These are phyloP conservation scores for Scheffersomyces coipomensis DNA, from an alignment of 805 yeast species.

Conservation along the genomic window DNA sequence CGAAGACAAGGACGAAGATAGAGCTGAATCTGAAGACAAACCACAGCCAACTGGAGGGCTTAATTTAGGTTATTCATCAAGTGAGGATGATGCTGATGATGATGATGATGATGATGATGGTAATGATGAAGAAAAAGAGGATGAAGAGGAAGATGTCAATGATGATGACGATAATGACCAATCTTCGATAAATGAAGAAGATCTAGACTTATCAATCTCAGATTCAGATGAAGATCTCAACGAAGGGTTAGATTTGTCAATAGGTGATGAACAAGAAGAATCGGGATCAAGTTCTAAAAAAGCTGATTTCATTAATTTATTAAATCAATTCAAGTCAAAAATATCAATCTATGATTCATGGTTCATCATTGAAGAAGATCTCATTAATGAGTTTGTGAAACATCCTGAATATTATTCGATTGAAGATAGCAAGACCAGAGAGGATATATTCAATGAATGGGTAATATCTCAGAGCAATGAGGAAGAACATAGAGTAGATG, in stretches of 20 bases:
- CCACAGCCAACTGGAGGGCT: slow-evolving; percentile 7
- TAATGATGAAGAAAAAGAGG: slow-evolving; percentile 6
- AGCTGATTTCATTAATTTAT: slow-evolving; percentile 20
- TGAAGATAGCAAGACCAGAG: slow-evolving; percentile 14
- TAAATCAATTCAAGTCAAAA: slow-evolving; percentile 19
- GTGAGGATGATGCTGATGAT: slow-evolving; percentile 18
- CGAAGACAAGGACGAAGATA: slow-evolving; percentile 4
- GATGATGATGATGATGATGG: slow-evolving; percentile 9
- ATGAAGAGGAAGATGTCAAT: slow-evolving; percentile 3
- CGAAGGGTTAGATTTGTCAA: slow-evolving; percentile 10
- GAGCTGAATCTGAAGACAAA: slow-evolving; percentile 1
- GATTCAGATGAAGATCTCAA: slow-evolving; percentile 6
- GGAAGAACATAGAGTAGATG: slow-evolving; percentile 1
- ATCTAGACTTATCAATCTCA: too few species aligned
- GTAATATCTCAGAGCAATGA: slow-evolving; percentile 5
- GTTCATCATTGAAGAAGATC: slow-evolving; percentile 36
- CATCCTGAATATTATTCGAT: slow-evolving; percentile 28
- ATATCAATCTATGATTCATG: slow-evolving; percentile 37
- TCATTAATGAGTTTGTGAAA: slow-evolving; percentile 23
- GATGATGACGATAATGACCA: slow-evolving; percentile 3
- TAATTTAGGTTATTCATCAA: slow-evolving; percentile 21
- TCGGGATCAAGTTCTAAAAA: slow-evolving; percentile 1
- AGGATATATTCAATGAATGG: slow-evolving; percentile 27
- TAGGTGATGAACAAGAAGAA: slow-evolving; percentile 9
- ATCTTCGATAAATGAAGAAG: slow-evolving; percentile 1